Conservation (phyloP, 768 basidiomycete genomes). For the Postia placenta region DNA sequence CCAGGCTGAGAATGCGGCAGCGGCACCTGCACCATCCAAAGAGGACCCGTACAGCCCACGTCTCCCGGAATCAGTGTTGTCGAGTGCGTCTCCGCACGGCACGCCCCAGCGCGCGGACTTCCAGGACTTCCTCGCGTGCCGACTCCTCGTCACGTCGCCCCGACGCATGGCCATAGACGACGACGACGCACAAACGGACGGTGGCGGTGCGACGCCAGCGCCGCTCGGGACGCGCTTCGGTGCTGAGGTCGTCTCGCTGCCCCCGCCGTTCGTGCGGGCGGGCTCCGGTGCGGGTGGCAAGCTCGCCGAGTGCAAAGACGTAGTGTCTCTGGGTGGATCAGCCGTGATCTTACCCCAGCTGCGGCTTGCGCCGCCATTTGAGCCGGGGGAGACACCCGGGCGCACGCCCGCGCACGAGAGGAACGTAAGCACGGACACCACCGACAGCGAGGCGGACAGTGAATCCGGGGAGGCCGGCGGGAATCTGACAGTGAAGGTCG, state of each 20-base stretch:
- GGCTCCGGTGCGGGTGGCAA: background rate
- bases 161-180: conserved; percentile 20
- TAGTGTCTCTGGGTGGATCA: conserved; percentile 24
- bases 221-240: conserved; percentile 5
- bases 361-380: conserved; percentile 8
- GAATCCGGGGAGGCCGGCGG: conserved; percentile 10
- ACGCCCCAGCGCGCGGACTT: conserved; percentile 34
- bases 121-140: conserved; percentile 47
- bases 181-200: conserved; percentile 16
- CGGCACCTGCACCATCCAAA: conserved; percentile 14
- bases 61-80: conserved; percentile 45
- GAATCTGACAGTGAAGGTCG: conserved; percentile 19
- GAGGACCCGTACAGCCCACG: conserved; percentile 30
- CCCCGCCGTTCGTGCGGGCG: conserved; percentile 16
- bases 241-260: conserved; percentile 10
- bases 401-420: conserved; percentile 3
- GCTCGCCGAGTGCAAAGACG: conserved; percentile 4
- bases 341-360: conserved; percentile 22
- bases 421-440: conserved; percentile 15
- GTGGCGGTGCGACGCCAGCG: conserved; percentile 17
- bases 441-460: conserved; percentile 18
- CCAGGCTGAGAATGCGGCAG: conserved; percentile 11
- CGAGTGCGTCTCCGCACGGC: conserved; percentile 42
- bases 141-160: conserved; percentile 39
- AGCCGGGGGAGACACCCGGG: background rate